Evolutionary conservation across 495 filamentous ascomycete species (phyloP).

Genomic region (Parachaetomium inaequale): DNA sequence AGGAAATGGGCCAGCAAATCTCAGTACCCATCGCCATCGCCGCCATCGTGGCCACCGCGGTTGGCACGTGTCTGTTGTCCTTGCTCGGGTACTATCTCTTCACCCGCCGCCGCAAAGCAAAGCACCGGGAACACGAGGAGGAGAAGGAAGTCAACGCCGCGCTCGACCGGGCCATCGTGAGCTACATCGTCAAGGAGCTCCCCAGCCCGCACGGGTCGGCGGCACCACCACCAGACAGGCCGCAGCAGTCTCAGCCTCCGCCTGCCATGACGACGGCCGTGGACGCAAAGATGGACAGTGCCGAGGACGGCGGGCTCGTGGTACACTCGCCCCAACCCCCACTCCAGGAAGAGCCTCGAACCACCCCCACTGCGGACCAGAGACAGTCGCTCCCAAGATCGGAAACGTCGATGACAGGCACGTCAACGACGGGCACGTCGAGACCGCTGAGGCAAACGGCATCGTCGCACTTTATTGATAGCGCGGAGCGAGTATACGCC

Average conservation of each 20-base stretch:
- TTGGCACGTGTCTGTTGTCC: constrained; percentile 24
- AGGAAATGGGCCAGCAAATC: not conserved
- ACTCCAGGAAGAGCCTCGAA: not conserved
- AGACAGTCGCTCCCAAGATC: not conserved
- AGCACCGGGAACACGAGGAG: constrained; percentile 16
- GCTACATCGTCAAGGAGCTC: constrained; percentile 31
- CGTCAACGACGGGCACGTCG: not conserved
- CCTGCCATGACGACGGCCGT: not conserved
- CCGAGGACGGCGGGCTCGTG: not conserved
- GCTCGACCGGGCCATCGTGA: constrained; percentile 30
- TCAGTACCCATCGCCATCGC: not conserved
- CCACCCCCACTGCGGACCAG: not conserved
- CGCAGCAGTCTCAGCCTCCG: not conserved
- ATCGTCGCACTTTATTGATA: constrained; percentile 14
- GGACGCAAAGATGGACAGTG: not conserved
- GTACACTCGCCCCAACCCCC: not conserved
- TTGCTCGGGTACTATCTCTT: constrained; percentile 27
- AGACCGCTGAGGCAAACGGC: constrained; percentile 4
- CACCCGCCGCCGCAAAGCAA: constrained; percentile 17
- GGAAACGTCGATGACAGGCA: not conserved
- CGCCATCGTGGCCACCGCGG: constrained; percentile 19
- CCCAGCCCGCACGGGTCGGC: constrained; percentile 11
- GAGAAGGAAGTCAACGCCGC: constrained; percentile 27
- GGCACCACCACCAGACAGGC: not conserved
- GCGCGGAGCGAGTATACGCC: constrained; percentile 12